Evolutionary conservation across 345 rosid genomes (phyloP).

Genomic region (Bruguiera gymnorhiza): DNA sequence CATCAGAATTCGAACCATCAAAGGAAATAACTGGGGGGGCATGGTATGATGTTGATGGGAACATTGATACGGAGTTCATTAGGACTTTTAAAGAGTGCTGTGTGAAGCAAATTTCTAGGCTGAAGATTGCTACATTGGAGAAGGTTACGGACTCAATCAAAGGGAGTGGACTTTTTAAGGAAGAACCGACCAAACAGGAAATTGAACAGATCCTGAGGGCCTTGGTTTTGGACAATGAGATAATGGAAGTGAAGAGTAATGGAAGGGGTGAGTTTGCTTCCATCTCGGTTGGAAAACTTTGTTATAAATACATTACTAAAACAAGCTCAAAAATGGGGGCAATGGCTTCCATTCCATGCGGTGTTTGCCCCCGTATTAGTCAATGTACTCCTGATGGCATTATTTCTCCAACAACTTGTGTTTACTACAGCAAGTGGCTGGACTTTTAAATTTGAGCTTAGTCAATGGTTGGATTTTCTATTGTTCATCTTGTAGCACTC

Average conservation of each 20-base stretch:
- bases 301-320: conserved; percentile 40
- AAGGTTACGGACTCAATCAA: conserved; percentile 32
- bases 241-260: conserved; percentile 59
- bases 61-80: conserved; percentile 47
- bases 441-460: conserved; percentile 40
- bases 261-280: conserved; percentile 53
- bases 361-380: conserved; percentile 63
- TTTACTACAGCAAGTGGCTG: conserved; percentile 64
- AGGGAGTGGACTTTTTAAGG: conserved; percentile 28
- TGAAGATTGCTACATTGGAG: conserved; percentile 52
- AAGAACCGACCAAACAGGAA: conserved; percentile 38
- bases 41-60: conserved; percentile 66
- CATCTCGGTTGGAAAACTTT: conserved; percentile 45
- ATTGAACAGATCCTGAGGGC: conserved; percentile 56
- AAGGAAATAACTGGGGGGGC: conserved; percentile 71
- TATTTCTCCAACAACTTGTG: conserved; percentile 61
- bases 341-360: conserved; percentile 76
- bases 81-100: conserved; percentile 40
- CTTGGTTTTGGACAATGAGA: conserved; percentile 61
- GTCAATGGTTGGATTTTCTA: too few species aligned
- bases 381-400: conserved; percentile 65
- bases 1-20: conserved; percentile 61
- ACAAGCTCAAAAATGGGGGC: conserved; percentile 39
- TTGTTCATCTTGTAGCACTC: too few species aligned
- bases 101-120: conserved; percentile 25